phyloP scores from a whole-genome alignment of 805 yeast species.

The Brettanomyces naardenensis region DNA sequence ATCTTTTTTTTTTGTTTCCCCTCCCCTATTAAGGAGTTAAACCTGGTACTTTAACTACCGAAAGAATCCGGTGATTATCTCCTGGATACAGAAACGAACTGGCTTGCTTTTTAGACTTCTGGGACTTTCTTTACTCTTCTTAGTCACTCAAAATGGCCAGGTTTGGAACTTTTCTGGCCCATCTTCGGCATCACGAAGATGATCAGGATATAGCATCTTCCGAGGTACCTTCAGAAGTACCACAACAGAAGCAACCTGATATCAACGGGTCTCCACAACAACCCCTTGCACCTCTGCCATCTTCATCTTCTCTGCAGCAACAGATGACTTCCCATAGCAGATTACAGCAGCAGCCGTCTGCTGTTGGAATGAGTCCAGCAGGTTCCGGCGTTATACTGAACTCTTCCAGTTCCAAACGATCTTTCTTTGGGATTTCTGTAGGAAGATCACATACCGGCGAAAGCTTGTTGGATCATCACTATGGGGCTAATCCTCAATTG shows the following conservation, averaged over 20 bases:
- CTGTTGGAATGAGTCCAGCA: too few species aligned
- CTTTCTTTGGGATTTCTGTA: slow-evolving; percentile 22
- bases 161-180: slow-evolving; percentile 3
- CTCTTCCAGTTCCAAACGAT: slow-evolving; percentile 19
- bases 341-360: too few species aligned
- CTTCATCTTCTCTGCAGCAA: not conserved
- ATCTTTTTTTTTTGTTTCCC: too few species aligned
- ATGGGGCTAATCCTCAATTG: not conserved
- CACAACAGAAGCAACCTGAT: too few species aligned
- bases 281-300: not conserved
- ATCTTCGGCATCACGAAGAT: not conserved
- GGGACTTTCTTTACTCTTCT: too few species aligned
- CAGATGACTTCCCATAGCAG: not conserved
- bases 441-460: slow-evolving; percentile 24
- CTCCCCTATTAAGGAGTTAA: too few species aligned
- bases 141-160: slow-evolving; percentile 1
- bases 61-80: too few species aligned
- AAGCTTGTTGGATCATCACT: slow-evolving; percentile 5
- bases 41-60: too few species aligned
- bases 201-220: not conserved
- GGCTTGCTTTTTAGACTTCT: too few species aligned
- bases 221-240: not conserved
- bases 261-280: not conserved
- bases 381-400: not conserved
- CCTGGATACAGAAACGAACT: too few species aligned